Conservation (phyloP, 257 asterid genomes). For the Jaltomata sinuosa region DNA sequence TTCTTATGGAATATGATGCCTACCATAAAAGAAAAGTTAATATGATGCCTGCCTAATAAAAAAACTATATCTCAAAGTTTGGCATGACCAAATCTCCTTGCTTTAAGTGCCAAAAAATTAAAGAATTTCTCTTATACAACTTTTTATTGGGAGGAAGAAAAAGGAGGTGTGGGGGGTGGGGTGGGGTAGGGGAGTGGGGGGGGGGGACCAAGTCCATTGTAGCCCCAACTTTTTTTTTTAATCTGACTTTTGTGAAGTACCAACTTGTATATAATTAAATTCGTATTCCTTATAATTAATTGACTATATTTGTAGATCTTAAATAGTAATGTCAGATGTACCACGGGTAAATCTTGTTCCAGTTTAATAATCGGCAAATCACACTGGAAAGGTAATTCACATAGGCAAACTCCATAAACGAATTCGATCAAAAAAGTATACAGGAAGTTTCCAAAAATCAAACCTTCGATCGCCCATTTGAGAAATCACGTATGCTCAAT, state of each 20-base stretch:
- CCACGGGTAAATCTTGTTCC: neutral
- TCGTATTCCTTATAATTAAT: neutral
- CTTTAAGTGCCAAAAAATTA: neutral
- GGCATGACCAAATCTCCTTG: neutral
- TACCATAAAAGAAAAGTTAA: neutral
- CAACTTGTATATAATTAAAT: neutral
- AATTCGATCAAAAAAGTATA: neutral
- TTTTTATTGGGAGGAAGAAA: neutral
- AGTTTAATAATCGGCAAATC: too few relatives aligned
- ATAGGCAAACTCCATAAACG: rapidly evolving
- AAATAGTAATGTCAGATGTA: neutral
- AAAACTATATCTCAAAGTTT: neutral
- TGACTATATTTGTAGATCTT: neutral
- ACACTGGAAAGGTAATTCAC: neutral
- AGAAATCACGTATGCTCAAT: neutral
- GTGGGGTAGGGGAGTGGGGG: too few relatives aligned
- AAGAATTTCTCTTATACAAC: neutral
- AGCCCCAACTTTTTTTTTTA: neutral
- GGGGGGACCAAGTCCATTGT: neutral
- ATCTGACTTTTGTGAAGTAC: neutral
- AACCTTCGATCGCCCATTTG: neutral
- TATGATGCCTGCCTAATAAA: neutral
- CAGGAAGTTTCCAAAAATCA: neutral
- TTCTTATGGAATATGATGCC: neutral
- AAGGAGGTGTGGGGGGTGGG: neutral